Evolutionary conservation across 208 protist genomes (phyloP), one percentile per base, ranked within the genome.

Genomic region (Acanthamoeba divionensis): DNA sequence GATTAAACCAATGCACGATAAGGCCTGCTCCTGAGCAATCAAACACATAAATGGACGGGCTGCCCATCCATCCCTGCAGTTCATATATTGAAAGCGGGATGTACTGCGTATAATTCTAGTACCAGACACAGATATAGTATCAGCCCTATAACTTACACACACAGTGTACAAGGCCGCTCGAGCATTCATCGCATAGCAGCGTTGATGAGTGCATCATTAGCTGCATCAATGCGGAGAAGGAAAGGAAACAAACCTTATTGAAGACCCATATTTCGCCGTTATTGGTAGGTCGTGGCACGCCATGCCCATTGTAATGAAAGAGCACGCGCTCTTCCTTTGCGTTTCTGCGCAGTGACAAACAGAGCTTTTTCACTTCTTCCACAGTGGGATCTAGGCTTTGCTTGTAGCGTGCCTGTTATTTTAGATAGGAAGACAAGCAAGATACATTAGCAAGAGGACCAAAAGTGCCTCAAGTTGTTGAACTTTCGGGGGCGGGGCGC

Each of bases 231-330:
- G 36, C 21, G 36, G 26, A 85, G 26, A 85, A 50, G 75, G n/a
- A 80, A 54, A 73, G 90, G 77, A 89, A 29, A n/a, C 5, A 54
- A 52, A 94, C 87, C 88, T 96, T 95, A 95, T 99, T 98, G 91
- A 99, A 99, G 54, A 99, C 95, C 98, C 98, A 99, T 54, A 99
- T 95, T 93, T 99, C 98, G 55, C 98, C 98, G 57, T 98, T 97
- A 9, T 90, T 83, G 3, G 98, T 99, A 65, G 98, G 98, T 26
- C 95, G 92, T 9, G 98, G 98, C 92, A 99, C 98, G 82, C 99
- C 99, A 91, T 99, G 98, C 21, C 99, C 99, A 92, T 99, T 99
- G 94, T 99, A 99, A 92, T 99, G 98, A 24, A 99, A 96, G 12
- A 99, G 89, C 21, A 99, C 93, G 18, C 98, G 93, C 31, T 97